A percentile compares a stretch with the other conserved stretches of the same genome.
Evolutionary conservation across 108 stramenopile species (phyloP).

Genomic region (Nannochloropsis gaditana): DNA sequence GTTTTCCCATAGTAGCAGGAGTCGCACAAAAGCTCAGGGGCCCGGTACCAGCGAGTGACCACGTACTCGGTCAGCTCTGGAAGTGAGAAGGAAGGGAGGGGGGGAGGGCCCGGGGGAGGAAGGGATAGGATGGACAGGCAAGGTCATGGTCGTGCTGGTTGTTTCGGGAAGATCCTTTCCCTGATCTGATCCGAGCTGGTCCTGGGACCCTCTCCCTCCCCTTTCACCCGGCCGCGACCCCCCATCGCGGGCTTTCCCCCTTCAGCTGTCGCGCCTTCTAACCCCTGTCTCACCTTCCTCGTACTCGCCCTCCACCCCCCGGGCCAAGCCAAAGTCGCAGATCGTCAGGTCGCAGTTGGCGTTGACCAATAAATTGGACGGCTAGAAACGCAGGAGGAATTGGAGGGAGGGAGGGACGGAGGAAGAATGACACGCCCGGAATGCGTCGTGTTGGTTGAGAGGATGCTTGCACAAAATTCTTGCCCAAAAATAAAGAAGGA

Average conservation of each 20-base stretch:
- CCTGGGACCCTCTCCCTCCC: too few species aligned
- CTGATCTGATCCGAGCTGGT: too few species aligned
- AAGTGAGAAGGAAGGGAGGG: background rate
- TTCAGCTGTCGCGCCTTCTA: background rate
- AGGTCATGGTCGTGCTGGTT: background rate
- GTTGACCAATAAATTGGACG: conserved; percentile 50
- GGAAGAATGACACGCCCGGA: background rate
- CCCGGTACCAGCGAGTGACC: conserved; percentile 67
- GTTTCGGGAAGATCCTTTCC: too few species aligned
- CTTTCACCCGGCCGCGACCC: too few species aligned
- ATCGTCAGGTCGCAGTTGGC: conserved; percentile 62
- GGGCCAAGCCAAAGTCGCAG: conserved; percentile 62
- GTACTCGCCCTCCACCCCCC: conserved; percentile 49
- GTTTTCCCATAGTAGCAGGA: conserved; percentile 42
- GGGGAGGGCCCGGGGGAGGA: too few species aligned
- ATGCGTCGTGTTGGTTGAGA: too few species aligned
- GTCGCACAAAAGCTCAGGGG: conserved; percentile 62
- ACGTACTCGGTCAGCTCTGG: conserved; percentile 62
- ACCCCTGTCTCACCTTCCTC: background rate
- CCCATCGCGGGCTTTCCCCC: background rate
- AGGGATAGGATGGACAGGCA: background rate
- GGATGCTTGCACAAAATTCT: background rate
- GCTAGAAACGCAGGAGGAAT: conserved; percentile 16
- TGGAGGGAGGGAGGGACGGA: background rate
- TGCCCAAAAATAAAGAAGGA: too few species aligned